Evolutionary conservation across 78 protist species (phyloP).

Genomic region (Dictyostelium intermedium): DNA sequence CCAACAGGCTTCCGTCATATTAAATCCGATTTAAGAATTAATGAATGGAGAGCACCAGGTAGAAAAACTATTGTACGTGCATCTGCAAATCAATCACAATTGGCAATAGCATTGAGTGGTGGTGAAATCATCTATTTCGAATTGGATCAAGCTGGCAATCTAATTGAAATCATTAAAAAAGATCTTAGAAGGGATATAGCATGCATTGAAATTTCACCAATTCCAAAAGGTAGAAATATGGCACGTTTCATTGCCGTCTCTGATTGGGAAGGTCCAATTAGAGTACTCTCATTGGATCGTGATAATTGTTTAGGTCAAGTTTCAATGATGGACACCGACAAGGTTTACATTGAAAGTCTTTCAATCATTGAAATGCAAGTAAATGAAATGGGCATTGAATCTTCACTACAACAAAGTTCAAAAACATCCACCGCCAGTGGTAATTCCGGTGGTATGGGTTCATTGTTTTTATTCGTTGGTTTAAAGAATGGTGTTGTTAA

Average conservation of each 20-base stretch:
- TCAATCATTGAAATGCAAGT: slow-evolving; percentile 24
- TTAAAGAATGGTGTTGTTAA: slow-evolving; percentile 94
- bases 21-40: slow-evolving; percentile 82
- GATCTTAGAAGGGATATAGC: slow-evolving; percentile 80
- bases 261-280: slow-evolving; percentile 86
- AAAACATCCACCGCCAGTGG: no score
- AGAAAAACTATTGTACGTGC: slow-evolving; percentile 56
- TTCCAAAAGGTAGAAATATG: slow-evolving; percentile 85
- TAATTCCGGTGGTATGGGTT: background rate
- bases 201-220: slow-evolving; percentile 89
- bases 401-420: background rate
- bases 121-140: slow-evolving; percentile 97
- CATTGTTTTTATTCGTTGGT: slow-evolving; percentile 90
- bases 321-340: slow-evolving; percentile 69
- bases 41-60: slow-evolving; percentile 95
- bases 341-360: slow-evolving; percentile 13
- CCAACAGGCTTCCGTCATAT: slow-evolving; percentile 92
- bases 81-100: slow-evolving; percentile 84
- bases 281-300: slow-evolving; percentile 92
- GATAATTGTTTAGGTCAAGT: slow-evolving; percentile 85
- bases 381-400: background rate
- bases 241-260: slow-evolving; percentile 88
- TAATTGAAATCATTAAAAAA: slow-evolving; percentile 87
- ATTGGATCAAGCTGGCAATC: slow-evolving; percentile 88
- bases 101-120: slow-evolving; percentile 90